Conservation (phyloP, 805 yeast species). For the Sugiyamaella mastotermitis region DNA sequence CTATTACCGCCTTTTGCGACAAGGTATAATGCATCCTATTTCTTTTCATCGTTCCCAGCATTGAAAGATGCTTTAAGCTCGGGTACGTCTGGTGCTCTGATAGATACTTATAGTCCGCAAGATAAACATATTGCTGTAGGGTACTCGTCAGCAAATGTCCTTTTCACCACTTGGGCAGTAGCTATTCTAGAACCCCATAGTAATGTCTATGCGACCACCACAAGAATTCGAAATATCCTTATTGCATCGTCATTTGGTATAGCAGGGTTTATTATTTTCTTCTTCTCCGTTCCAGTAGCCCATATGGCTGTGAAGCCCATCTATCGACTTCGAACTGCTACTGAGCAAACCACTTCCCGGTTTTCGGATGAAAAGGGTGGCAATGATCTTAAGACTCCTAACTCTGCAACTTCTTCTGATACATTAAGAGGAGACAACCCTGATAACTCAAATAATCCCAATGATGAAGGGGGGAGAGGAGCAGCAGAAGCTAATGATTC, state of each 20-base stretch:
- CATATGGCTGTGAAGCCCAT: conserved; percentile 84
- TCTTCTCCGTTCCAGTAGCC: conserved; percentile 81
- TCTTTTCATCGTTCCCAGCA: conserved; percentile 25
- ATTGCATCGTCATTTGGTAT: conserved; percentile 74
- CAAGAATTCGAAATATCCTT: conserved; percentile 58
- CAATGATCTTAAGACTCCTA: background rate
- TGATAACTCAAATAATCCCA: background rate
- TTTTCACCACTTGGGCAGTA: conserved; percentile 61
- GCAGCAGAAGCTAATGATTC: background rate
- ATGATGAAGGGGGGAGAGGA: no score
- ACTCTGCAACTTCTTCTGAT: background rate
- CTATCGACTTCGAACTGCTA: conserved; percentile 69
- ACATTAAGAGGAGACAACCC: background rate
- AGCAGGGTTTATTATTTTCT: conserved; percentile 63
- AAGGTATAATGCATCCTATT: conserved; percentile 13
- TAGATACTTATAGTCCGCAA: conserved; percentile 34
- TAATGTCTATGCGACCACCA: conserved; percentile 57
- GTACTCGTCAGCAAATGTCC: conserved; percentile 41
- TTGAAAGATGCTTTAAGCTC: conserved; percentile 30
- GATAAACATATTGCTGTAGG: conserved; percentile 49
- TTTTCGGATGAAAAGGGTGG: conserved; percentile 13
- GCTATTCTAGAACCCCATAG: conserved; percentile 57
- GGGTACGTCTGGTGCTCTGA: conserved; percentile 40
- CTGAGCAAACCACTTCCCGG: conserved; percentile 49
- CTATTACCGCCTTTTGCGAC: conserved; percentile 29